Evolutionary conservation across 1,139 yeast species (phyloP), one percentile per base, ranked within the genome.

Genomic region (Pichia sp.): DNA sequence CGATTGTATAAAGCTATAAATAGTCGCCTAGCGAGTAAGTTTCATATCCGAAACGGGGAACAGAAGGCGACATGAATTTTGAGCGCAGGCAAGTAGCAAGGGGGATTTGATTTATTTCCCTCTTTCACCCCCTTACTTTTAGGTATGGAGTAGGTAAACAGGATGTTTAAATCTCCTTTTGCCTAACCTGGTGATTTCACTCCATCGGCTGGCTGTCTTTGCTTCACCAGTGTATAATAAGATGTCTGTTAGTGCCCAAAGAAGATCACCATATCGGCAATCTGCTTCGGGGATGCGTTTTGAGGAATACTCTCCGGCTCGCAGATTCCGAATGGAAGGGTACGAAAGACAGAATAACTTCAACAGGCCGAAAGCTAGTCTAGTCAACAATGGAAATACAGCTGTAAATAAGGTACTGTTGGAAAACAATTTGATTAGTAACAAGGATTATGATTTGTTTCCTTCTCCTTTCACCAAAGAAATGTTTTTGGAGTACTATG

Each of bases 401-500:
- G 29, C 26, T 36, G 32, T 8, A 26, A 26, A 44, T 30, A 42
- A 16, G 15, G 15, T 10, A 15, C 15, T 42, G 45, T 16, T 19
- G n/a, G 31, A 41, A 13, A 32, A 16, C 31, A 44, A 42, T 36
- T 29, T 54, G 10, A 29, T 54, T 7, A 46, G 50, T 34, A 16
- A 36, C n/a, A 43, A 50, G 8, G 29, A 32, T 40, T 15, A 23
- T 8, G 38, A 44, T 42, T 36, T 42, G 3, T n/a, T 8, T 26
- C 23, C 45, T 3, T 46, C 32, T 10, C 55, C 74, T 2, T 62
- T 81, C 56, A 81, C 88, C 0, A 80, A 75, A 66, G 75, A 84
- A 5, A 85, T 84, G 61, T 85, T 84, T 61, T 66, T 82, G 26
- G 90, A 84, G 58, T 76, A 77, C 4, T 85, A 85, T 62, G 79